phyloP scores from a whole-genome alignment of 139 green algal species.

The Dunaliella sp. region DNA sequence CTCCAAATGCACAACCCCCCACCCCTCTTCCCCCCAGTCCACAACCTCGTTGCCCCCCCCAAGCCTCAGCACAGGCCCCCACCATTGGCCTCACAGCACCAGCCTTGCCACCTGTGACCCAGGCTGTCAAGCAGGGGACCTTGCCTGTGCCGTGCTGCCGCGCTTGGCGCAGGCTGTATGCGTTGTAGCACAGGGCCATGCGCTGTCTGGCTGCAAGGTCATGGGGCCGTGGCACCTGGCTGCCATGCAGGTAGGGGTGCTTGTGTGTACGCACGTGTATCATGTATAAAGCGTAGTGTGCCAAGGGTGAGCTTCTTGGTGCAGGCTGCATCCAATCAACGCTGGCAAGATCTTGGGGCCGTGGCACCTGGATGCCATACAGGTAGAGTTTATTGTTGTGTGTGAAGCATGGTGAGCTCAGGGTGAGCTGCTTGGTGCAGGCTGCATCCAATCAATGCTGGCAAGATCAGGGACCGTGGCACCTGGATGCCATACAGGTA shows the following conservation, averaged over 20 bases:
- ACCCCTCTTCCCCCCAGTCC: background rate
- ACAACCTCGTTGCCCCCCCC: background rate
- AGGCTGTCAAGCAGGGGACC: background rate
- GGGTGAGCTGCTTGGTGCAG: no score
- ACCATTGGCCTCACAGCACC: no score
- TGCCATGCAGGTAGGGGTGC: background rate
- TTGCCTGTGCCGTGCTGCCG: background rate
- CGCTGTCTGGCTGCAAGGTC: background rate
- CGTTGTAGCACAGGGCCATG: background rate
- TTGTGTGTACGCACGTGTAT: background rate
- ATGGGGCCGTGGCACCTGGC: conserved; percentile 10
- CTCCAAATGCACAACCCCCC: no score
- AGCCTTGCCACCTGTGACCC: background rate
- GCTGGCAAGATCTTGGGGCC: background rate
- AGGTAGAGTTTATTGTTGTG: background rate
- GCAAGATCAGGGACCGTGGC: conserved; percentile 1
- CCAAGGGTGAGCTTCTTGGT: no score
- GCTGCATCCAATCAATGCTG: no score
- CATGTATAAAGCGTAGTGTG: no score
- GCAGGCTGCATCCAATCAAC: no score
- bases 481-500: background rate
- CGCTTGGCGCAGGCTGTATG: background rate
- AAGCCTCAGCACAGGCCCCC: background rate
- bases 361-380: background rate
- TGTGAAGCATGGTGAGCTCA: no score